Base-by-base conservation (phyloP, 2,329 filamentous ascomycete species). In the Aureobasidium sp. region DNA sequence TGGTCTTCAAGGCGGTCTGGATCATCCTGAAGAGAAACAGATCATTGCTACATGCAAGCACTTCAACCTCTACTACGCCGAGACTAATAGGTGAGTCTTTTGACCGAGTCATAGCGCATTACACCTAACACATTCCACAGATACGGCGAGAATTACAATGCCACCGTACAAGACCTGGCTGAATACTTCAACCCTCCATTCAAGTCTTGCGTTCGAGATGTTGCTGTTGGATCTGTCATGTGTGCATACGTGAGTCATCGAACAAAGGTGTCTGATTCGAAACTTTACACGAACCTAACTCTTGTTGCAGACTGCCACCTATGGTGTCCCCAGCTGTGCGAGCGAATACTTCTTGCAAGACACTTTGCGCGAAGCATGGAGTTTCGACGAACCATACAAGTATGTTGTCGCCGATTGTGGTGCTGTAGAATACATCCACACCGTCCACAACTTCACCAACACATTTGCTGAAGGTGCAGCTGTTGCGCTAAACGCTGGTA, bases 171-270 rank as follows among this genome's bases (percentile, higher is more conserved):
- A 66, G 87, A 90, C 63, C 73, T 89, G 6, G 78, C 81, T 0
- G 86, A 88, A 66, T 89, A 88, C 72, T 89, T 87, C 68, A 78
- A 87, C 45, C 84, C 83, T 0, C 80, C 85, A 0, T 89, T 89
- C 73, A 77, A 86, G 68, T 79, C 68, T 34, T 78, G 77, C 59
- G 76, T 75, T 0, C 65, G 77, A 55, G 77, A 78, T 63, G 73
- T 75, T 0, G 75, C 77, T 53, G 76, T 77, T n/a, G 76, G 76
- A 2, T 79, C 70, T 20, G 74, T 79, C 79, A 70, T 88, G 86
- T 70, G 83, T 80, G 44, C 77, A n/a, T 85, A 84, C 70, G 55
- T 45, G 44, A 27, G 59, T 62, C 22, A 41, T 62, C 17, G 25
- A 34, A 22, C 12, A 11, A 31, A 31, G 1, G 6, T 34, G 2